Evolutionary conservation across 75 land plant species (phyloP).

Genomic region (Pinus taeda): DNA sequence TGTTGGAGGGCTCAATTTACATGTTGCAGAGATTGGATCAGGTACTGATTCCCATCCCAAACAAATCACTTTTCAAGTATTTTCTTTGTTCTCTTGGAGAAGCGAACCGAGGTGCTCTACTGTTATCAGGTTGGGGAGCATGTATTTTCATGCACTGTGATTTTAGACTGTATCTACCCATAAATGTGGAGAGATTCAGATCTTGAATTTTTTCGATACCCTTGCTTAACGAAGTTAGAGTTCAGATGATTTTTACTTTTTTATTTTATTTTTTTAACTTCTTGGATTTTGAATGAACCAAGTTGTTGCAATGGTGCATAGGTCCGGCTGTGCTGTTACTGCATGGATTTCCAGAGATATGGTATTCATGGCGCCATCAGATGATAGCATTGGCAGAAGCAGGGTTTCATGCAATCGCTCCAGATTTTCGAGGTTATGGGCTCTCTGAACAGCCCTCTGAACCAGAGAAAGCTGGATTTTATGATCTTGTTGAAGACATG

Average conservation of each 20-base stretch:
- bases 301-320: not conserved
- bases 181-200: no score
- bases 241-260: no score
- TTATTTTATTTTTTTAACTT: no score
- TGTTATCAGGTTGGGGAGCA: no score
- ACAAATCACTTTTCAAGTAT: no score
- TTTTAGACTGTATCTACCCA: no score
- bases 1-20: slow-evolving; percentile 38
- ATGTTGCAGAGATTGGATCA: slow-evolving; percentile 37
- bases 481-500: slow-evolving; percentile 56
- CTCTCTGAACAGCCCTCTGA: slow-evolving; percentile 48
- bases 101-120: no score
- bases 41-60: slow-evolving; percentile 7
- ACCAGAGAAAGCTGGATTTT: slow-evolving; percentile 33
- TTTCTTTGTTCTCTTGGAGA: no score
- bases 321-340: slow-evolving; percentile 50
- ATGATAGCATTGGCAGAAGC: slow-evolving; percentile 63
- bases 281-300: no score
- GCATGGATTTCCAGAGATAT: slow-evolving; percentile 78
- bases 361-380: slow-evolving; percentile 86
- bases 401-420: slow-evolving; percentile 63
- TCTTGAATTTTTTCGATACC: no score
- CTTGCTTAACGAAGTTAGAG: no score
- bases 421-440: slow-evolving; percentile 67
- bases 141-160: no score